A percentile compares a stretch with the other conserved stretches of the same genome.
Conservation (phyloP, 1,284 basidiomycete genomes). For the Sphagnurus paluster region DNA sequence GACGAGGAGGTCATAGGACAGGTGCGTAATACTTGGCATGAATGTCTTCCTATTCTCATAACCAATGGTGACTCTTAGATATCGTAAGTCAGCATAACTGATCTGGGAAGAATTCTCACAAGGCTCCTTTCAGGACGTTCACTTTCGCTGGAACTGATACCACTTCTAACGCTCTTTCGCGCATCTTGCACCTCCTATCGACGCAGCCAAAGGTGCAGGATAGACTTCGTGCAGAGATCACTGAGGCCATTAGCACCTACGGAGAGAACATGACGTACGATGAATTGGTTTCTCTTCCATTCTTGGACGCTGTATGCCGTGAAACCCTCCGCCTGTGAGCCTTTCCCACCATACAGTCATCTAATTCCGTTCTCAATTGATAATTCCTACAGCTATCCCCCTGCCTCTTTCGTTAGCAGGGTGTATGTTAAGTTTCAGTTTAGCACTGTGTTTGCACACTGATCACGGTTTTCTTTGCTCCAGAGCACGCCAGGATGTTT, state of each 20-base stretch:
- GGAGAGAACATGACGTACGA: conserved; percentile 33
- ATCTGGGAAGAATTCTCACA: neutral
- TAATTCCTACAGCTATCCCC: conserved; percentile 10
- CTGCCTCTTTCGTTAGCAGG: conserved; percentile 10
- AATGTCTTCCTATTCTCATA: conserved; percentile 9
- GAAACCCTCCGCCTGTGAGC: conserved; percentile 32
- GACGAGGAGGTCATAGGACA: conserved; percentile 18
- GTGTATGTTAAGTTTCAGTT: conserved; percentile 2
- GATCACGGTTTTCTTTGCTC: too few relatives aligned
- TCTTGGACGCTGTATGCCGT: conserved; percentile 38
- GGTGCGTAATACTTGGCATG: conserved; percentile 15
- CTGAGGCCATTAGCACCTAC: conserved; percentile 24
- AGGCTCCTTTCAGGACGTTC: conserved; percentile 31
- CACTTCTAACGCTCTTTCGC: conserved; percentile 40
- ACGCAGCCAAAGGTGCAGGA: conserved; percentile 36
- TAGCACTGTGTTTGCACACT: too few relatives aligned
- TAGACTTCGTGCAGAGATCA: conserved; percentile 36
- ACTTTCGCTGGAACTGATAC: conserved; percentile 49
- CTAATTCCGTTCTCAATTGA: neutral
- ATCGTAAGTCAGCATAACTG: conserved; percentile 30
- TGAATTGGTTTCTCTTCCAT: conserved; percentile 32
- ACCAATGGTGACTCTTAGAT: conserved; percentile 32
- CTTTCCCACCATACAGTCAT: neutral
- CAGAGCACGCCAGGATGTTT: neutral
- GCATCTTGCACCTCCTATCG: conserved; percentile 40